Evolutionary conservation across 257 asterid species (phyloP).

Genomic region (Handroanthus guayacan): DNA sequence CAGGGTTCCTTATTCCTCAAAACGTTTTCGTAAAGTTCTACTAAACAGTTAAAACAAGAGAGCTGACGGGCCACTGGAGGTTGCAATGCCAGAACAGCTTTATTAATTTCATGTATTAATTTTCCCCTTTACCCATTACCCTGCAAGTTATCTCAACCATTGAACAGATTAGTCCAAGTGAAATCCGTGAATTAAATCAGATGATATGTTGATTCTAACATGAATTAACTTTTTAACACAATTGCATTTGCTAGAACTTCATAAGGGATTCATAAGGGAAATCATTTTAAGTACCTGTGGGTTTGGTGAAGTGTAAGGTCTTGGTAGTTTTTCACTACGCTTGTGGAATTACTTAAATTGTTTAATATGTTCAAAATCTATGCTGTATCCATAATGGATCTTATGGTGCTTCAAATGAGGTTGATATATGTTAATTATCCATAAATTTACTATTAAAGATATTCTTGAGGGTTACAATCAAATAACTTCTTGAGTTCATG

Average conservation of each 20-base stretch:
- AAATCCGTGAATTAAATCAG: background rate
- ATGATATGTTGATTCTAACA: background rate
- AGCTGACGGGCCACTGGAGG: background rate
- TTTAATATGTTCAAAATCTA: background rate
- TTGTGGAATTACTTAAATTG: background rate
- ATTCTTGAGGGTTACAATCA: background rate
- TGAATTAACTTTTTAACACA: background rate
- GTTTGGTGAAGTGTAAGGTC: background rate
- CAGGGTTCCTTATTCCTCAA: background rate
- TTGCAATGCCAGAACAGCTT: background rate
- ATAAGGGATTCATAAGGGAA: background rate
- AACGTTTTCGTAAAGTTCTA: background rate
- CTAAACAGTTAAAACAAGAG: background rate
- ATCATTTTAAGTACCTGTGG: background rate
- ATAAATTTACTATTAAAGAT: background rate
- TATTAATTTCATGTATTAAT: background rate
- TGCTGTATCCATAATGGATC: background rate
- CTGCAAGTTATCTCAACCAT: background rate
- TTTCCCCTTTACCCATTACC: background rate
- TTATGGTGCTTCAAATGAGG: background rate
- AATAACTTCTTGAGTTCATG: background rate
- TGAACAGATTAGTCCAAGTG: background rate
- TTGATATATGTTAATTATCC: background rate
- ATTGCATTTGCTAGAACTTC: background rate
- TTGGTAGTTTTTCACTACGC: background rate